Percentiles rank a stretch among this genome's conserved stretches.
Evolutionary conservation across 2,329 filamentous ascomycete genomes (phyloP).

Genomic region (Phaeosphaeria sp.): DNA sequence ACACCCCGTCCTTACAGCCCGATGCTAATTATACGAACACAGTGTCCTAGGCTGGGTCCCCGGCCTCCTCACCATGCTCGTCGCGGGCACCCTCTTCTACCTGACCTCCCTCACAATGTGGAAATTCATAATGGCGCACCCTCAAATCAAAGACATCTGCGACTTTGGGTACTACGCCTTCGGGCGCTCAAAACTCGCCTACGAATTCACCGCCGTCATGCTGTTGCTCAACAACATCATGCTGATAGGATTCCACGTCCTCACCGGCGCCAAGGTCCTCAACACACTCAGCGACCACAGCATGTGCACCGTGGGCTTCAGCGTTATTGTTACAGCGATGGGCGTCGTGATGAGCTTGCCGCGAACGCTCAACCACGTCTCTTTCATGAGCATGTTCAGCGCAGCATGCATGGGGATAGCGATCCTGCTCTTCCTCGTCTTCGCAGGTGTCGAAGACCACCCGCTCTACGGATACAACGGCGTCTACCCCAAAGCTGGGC

Average conservation of each 20-base stretch:
- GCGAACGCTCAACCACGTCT: constrained; percentile 80
- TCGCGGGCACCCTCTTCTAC: constrained; percentile 81
- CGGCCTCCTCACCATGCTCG: constrained; percentile 79
- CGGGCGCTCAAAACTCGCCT: constrained; percentile 77
- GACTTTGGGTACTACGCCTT: constrained; percentile 93
- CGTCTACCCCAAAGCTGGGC: constrained; percentile 63
- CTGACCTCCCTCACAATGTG: constrained; percentile 73
- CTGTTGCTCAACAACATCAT: constrained; percentile 90
- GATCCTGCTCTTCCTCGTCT: constrained; percentile 81
- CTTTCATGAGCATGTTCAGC: constrained; percentile 77
- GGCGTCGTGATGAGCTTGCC: constrained; percentile 84
- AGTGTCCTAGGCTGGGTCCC: constrained; percentile 80
- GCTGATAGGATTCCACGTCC: constrained; percentile 72
- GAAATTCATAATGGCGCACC: constrained; percentile 85
- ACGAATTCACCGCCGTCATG: constrained; percentile 76
- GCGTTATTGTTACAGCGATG: constrained; percentile 73
- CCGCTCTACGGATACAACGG: constrained; percentile 64
- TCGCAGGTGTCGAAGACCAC: constrained; percentile 75
- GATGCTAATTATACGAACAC: neutral
- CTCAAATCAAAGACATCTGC: constrained; percentile 88
- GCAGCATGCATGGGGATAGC: constrained; percentile 89
- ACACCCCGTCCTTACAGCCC: neutral
- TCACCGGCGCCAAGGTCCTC: constrained; percentile 13
- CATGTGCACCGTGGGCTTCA: constrained; percentile 80
- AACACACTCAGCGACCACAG: constrained; percentile 66